Evolutionary conservation across 208 protist genomes (phyloP).

Genomic region (Herpetomonas samuelpessoai): DNA sequence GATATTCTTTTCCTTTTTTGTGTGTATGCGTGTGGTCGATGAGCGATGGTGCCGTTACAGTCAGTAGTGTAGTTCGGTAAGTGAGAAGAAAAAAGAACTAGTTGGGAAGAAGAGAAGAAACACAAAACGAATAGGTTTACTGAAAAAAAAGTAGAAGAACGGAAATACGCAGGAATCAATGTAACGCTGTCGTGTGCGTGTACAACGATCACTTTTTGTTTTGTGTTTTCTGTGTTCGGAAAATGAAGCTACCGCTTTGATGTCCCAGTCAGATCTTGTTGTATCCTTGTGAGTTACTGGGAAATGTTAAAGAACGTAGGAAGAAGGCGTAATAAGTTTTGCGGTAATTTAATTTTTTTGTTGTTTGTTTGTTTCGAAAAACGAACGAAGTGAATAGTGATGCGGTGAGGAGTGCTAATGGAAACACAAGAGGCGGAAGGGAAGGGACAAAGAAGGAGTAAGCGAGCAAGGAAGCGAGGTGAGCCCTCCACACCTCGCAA

Average conservation of each 20-base stretch:
- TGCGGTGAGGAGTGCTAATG: conserved; percentile 5
- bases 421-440: conserved; percentile 1
- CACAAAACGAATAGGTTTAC: conserved; percentile 4
- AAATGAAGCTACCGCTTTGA: too few species aligned
- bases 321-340: not conserved
- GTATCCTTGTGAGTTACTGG: too few species aligned
- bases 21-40: not conserved
- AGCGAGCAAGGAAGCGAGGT: conserved; percentile 2
- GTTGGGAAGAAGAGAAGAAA: not conserved
- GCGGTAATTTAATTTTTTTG: conserved; percentile 2
- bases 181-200: too few species aligned
- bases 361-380: conserved; percentile 18
- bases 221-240: too few species aligned
- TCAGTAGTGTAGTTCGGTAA: too few species aligned
- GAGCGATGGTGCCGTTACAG: too few species aligned
- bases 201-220: too few species aligned
- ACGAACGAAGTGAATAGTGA: too few species aligned
- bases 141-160: too few species aligned
- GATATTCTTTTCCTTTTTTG: not conserved
- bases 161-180: too few species aligned
- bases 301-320: not conserved
- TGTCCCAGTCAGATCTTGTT: too few species aligned
- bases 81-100: conserved; percentile 2
- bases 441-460: conserved; percentile 6
- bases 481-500: too few species aligned